These are phyloP conservation scores for Pholiota conissans DNA, from an alignment of 768 basidiomycete genomes.

Conservation along the genomic window DNA sequence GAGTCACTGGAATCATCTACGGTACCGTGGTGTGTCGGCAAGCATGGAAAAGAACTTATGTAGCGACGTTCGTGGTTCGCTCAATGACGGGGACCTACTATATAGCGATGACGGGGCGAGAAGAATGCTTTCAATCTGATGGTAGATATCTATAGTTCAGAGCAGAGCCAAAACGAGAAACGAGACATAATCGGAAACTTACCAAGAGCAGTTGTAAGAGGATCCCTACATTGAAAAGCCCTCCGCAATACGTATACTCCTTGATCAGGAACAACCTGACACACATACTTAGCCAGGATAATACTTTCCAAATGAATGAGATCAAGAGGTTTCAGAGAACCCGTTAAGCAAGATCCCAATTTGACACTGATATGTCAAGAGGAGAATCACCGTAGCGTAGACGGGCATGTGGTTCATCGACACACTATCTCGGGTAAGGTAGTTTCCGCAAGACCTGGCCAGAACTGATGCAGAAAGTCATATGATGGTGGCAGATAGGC, in stretches of 20 bases:
- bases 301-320: neutral
- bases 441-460: neutral
- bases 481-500: neutral
- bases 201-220: neutral
- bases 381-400: neutral
- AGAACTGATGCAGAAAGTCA: neutral
- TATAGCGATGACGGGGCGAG: neutral
- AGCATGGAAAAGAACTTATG: neutral
- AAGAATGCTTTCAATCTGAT: constrained; percentile 1
- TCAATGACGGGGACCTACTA: neutral
- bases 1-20: constrained; percentile 3
- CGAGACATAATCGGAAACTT: neutral
- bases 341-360: neutral
- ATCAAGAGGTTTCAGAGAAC: neutral
- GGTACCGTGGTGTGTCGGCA: neutral
- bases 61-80: neutral
- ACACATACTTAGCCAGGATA: neutral
- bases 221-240: neutral
- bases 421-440: too few species aligned
- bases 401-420: constrained; percentile 1
- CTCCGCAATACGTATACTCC: neutral
- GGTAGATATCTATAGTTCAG: neutral
- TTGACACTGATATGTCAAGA: neutral
- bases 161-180: neutral
- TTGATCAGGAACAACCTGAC: neutral